Evolutionary conservation across 225 moss, liverwort and hornwort genomes (phyloP).

Genomic region (Sphagnum tenellum): DNA sequence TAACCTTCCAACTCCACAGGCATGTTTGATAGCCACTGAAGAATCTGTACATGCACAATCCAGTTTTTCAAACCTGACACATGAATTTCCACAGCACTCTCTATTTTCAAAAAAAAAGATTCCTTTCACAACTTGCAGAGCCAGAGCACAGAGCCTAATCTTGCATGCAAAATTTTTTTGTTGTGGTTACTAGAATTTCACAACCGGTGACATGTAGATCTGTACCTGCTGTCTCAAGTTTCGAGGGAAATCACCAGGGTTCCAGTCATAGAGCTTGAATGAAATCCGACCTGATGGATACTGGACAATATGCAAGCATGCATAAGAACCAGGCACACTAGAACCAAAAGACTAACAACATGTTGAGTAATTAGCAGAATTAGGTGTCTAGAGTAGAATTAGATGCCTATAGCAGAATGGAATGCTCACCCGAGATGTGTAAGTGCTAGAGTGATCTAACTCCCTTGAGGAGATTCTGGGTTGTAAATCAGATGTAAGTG

Average conservation of each 20-base stretch:
- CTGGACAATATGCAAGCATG: conserved; percentile 25
- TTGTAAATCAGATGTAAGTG: conserved; percentile 15
- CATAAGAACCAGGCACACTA: not conserved
- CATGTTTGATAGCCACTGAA: conserved; percentile 96
- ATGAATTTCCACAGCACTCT: too few species aligned
- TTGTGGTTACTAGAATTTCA: too few species aligned
- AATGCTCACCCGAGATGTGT: conserved; percentile 61
- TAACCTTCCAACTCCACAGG: conserved; percentile 96
- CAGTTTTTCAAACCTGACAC: too few species aligned
- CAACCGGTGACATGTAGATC: too few species aligned
- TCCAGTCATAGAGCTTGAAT: conserved; percentile 99
- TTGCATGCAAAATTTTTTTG: too few species aligned
- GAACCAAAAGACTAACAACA: not conserved
- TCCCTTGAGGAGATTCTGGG: not conserved
- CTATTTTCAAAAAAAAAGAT: too few species aligned
- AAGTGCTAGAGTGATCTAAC: conserved; percentile 8
- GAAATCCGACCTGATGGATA: conserved; percentile 90
- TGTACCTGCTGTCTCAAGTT: conserved; percentile 83
- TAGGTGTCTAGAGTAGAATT: too few species aligned
- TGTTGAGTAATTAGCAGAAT: too few species aligned
- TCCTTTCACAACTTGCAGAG: too few species aligned
- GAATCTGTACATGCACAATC: conserved; percentile 32
- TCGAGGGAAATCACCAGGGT: conserved; percentile 97
- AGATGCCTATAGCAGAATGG: not conserved
- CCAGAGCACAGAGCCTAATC: too few species aligned